Evolutionary conservation across 2,329 filamentous ascomycete genomes (phyloP).

Genomic region (Trichocomaceae sp.): DNA sequence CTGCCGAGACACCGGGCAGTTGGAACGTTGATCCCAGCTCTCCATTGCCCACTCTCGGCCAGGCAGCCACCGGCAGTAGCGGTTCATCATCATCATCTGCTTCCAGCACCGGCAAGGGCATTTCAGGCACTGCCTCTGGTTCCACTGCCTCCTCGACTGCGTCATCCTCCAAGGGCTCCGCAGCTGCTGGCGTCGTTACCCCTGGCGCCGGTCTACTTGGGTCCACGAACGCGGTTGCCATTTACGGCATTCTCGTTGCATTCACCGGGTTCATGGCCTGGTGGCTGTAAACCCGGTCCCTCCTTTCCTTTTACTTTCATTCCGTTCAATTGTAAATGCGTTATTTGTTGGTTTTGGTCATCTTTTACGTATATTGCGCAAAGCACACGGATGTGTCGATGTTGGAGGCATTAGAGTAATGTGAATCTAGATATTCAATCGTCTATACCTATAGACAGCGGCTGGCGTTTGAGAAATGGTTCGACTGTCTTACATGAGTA

Average conservation of each 20-base stretch:
- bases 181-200: slow-evolving; percentile 1
- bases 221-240: neutral
- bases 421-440: neutral
- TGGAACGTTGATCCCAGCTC: slow-evolving; percentile 70
- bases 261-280: slow-evolving; percentile 13
- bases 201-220: slow-evolving; percentile 4
- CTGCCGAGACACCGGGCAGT: slow-evolving; percentile 57
- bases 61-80: slow-evolving; percentile 22
- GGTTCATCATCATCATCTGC: slow-evolving; percentile 8
- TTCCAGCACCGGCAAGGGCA: neutral
- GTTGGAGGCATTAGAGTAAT: neutral
- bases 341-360: neutral
- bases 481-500: too few relatives aligned
- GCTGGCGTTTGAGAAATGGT: too few relatives aligned
- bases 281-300: slow-evolving; percentile 7
- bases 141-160: slow-evolving; percentile 11
- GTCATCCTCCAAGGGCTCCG: slow-evolving; percentile 11
- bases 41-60: slow-evolving; percentile 61
- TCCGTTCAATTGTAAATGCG: neutral
- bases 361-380: neutral
- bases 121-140: slow-evolving; percentile 11
- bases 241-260: slow-evolving; percentile 9
- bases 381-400: neutral
- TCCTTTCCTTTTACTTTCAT: neutral
- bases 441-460: too few relatives aligned